Conservation (phyloP, 106 monocot species). For the Dendrobium officinale region DNA sequence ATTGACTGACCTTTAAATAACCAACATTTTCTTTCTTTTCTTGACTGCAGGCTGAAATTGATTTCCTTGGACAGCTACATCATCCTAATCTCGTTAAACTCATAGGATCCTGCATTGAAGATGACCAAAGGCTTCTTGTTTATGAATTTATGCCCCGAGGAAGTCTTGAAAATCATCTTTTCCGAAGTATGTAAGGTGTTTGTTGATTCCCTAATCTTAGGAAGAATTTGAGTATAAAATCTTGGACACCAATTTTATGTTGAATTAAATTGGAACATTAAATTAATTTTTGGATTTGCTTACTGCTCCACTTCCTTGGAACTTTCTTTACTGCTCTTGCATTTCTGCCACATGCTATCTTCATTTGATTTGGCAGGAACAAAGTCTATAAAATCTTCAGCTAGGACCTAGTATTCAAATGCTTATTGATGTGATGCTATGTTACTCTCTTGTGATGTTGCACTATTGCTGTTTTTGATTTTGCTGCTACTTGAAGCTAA, state of each 20-base stretch:
- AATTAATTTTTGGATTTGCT: neutral
- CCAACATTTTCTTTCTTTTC: neutral
- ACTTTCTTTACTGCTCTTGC: neutral
- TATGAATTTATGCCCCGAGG: constrained; percentile 91
- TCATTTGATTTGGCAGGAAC: neutral
- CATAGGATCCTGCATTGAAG: constrained; percentile 85
- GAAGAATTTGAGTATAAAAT: constrained; percentile 4
- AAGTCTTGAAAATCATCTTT: constrained; percentile 95
- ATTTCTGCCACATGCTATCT: neutral
- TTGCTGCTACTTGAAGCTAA: neutral
- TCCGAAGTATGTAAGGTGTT: constrained; percentile 54
- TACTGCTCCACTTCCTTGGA: neutral
- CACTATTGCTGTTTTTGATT: neutral
- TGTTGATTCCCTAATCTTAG: constrained; percentile 5
- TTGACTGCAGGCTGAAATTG: constrained; percentile 63
- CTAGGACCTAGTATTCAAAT: neutral
- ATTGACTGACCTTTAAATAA: neutral
- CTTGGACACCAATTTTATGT: neutral
- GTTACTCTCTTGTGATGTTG: neutral
- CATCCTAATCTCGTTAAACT: constrained; percentile 93
- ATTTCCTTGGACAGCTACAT: constrained; percentile 80
- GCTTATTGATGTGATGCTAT: neutral
- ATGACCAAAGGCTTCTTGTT: constrained; percentile 79
- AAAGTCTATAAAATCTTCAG: neutral
- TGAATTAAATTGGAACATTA: neutral